These are phyloP conservation scores for Aspergillus spinulosporus DNA, from an alignment of 2,329 filamentous ascomycete species.

Conservation along the genomic window DNA sequence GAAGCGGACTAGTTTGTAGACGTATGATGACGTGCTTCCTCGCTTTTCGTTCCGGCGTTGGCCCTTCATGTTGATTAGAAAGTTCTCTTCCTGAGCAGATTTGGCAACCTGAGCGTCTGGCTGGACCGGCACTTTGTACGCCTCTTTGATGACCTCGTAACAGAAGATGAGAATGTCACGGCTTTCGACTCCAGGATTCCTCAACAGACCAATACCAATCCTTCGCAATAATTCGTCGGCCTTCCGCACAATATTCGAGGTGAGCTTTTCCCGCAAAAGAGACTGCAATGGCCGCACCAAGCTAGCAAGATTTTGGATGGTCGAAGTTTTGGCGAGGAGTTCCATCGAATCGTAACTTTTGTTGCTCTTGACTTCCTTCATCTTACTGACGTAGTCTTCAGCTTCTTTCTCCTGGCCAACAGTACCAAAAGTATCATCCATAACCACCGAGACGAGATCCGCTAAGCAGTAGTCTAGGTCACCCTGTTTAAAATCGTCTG, in stretches of 20 bases:
- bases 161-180: slow-evolving; percentile 89
- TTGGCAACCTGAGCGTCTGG: slow-evolving; percentile 28
- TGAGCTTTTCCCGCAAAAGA: slow-evolving; percentile 79
- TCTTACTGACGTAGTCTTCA: slow-evolving; percentile 89
- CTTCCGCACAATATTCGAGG: slow-evolving; percentile 79
- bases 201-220: slow-evolving; percentile 77
- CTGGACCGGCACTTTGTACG: slow-evolving; percentile 66
- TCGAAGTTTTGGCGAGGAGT: slow-evolving; percentile 78
- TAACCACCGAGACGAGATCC: slow-evolving; percentile 77
- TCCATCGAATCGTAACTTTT: slow-evolving; percentile 99
- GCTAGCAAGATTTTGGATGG: slow-evolving; percentile 69
- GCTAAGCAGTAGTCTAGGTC: slow-evolving; percentile 85
- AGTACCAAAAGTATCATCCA: slow-evolving; percentile 96
- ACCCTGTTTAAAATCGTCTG: slow-evolving; percentile 72
- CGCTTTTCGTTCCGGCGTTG: slow-evolving; percentile 72
- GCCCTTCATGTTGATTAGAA: slow-evolving; percentile 74
- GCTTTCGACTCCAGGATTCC: slow-evolving; percentile 75
- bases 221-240: slow-evolving; percentile 85
- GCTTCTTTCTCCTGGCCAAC: slow-evolving; percentile 96
- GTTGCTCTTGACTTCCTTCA: slow-evolving; percentile 97
- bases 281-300: slow-evolving; percentile 76
- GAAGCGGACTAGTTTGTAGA: slow-evolving; percentile 85
- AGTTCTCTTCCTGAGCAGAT: slow-evolving; percentile 52
- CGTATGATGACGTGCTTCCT: slow-evolving; percentile 72
- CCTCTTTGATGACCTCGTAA: slow-evolving; percentile 88